These are phyloP conservation scores for Sugiyamaella smithiae DNA, from an alignment of 805 yeast genomes.

Conservation along the genomic window DNA sequence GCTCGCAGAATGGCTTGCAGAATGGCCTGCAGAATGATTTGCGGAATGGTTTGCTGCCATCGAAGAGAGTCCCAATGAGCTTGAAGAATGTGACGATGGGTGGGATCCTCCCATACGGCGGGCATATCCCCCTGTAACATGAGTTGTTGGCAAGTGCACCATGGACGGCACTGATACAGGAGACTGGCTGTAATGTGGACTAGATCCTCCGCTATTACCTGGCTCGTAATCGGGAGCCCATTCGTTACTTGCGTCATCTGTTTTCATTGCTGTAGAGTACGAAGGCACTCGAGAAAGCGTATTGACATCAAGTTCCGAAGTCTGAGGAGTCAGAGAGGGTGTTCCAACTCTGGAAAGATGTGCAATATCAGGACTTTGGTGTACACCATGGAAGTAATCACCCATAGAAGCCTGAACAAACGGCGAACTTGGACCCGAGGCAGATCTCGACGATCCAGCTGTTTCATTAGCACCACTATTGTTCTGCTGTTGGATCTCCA, in stretches of 20 bases:
- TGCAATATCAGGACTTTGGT: conserved; percentile 17
- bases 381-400: conserved; percentile 8
- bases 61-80: conserved; percentile 1
- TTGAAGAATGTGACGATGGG: conserved; percentile 5
- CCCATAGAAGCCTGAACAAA: conserved; percentile 7
- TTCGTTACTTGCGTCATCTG: conserved; percentile 47
- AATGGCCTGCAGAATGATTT: neutral
- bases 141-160: conserved; percentile 6
- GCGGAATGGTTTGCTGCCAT: neutral
- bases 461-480: conserved; percentile 6
- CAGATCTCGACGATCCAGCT: conserved; percentile 9
- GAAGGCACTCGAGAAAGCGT: conserved; percentile 75
- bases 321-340: conserved; percentile 13
- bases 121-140: neutral
- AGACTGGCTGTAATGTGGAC: conserved; percentile 25
- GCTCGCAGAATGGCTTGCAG: neutral
- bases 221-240: conserved; percentile 62
- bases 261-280: conserved; percentile 71
- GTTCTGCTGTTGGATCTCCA: conserved; percentile 34
- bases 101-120: conserved; percentile 5
- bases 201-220: neutral
- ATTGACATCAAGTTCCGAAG: conserved; percentile 34
- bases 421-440: conserved; percentile 14
- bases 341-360: conserved; percentile 19
- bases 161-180: conserved; percentile 12